Evolutionary conservation across 2,329 filamentous ascomycete species (phyloP), one percentile per base, ranked within the genome.

Genomic region (Botrytis porri): DNA sequence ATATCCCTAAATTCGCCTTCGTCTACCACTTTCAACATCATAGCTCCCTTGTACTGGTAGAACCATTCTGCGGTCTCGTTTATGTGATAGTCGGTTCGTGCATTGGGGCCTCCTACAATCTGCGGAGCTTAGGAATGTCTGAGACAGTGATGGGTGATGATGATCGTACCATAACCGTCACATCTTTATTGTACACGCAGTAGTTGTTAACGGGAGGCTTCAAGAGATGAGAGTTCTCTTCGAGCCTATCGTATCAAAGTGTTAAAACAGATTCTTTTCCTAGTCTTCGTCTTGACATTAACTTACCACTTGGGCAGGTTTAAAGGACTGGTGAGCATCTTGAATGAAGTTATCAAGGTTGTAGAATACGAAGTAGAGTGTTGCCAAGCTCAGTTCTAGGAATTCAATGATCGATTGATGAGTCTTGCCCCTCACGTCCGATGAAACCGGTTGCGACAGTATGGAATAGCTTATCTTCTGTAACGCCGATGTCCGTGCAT

Each of bases 11-110:
- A 97, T 65, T 84, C 74, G 81, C 86, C 82, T 73, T 86, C 83
- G 80, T 98, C 94, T 76, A 98, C 93, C 25, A 96, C 92, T 82
- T 97, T 97, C 78, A 99, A 91, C 73, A 96, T 86, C 95, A 98
- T 98, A 77, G 92, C 90, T 77, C 96, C 96, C 79, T 91, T 90
- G 88, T 97, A 90, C 83, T 98, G 95, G 87, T 96, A 98, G 89
- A 98, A 99, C 91, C 95, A 98, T 83, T 98, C 96, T 20, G 96
- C 90, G 0, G 95, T 98, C 79, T 90, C 86, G 86, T 98, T 98
- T 88, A 98, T 95, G 87, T 98, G 96, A 86, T 98, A 99, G 86
- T 98, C 96, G 72, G 95, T 98, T 76, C 96, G 90, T 75, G 93
- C 93, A 83, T 98, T 98, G 80, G 96, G 96, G 20, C 96, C 96